Evolutionary conservation across 495 filamentous ascomycete species (phyloP).

Genomic region (Clohesyomyces aquaticus): DNA sequence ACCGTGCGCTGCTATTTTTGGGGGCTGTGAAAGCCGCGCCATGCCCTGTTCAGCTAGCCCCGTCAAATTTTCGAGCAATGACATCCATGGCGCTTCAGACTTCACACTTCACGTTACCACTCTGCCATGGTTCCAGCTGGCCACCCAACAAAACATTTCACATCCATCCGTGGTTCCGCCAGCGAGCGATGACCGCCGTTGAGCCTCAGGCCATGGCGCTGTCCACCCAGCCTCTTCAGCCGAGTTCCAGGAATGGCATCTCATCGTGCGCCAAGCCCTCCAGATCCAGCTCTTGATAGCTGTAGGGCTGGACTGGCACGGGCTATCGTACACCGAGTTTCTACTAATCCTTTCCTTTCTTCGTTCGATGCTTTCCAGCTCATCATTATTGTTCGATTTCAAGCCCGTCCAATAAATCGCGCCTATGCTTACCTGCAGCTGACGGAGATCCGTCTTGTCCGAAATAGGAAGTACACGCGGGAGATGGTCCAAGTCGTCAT

Average conservation of each 20-base stretch:
- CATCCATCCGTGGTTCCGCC: neutral
- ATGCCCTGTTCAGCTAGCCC: slow-evolving; percentile 19
- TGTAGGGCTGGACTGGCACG: no score
- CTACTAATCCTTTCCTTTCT: neutral
- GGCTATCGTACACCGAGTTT: no score
- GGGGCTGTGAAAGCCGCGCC: neutral
- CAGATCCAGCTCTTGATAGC: no score
- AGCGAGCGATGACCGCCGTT: neutral
- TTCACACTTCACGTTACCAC: slow-evolving; percentile 13
- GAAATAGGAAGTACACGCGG: neutral
- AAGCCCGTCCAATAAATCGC: slow-evolving; percentile 10
- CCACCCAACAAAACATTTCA: slow-evolving; percentile 9
- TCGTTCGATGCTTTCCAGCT: slow-evolving; percentile 2
- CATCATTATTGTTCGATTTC: no score
- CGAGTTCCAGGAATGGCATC: neutral
- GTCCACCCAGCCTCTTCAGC: slow-evolving; percentile 32
- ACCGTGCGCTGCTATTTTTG: slow-evolving; percentile 24
- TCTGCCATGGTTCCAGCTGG: slow-evolving; percentile 11
- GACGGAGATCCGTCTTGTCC: neutral
- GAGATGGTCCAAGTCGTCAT: neutral
- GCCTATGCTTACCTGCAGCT: slow-evolving; percentile 13
- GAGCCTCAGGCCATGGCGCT: slow-evolving; percentile 30
- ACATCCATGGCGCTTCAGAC: slow-evolving; percentile 9
- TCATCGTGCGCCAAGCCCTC: neutral
- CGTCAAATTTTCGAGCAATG: slow-evolving; percentile 19